phyloP scores from a whole-genome alignment of 768 basidiomycete genomes.

The Podaxis sp. region DNA sequence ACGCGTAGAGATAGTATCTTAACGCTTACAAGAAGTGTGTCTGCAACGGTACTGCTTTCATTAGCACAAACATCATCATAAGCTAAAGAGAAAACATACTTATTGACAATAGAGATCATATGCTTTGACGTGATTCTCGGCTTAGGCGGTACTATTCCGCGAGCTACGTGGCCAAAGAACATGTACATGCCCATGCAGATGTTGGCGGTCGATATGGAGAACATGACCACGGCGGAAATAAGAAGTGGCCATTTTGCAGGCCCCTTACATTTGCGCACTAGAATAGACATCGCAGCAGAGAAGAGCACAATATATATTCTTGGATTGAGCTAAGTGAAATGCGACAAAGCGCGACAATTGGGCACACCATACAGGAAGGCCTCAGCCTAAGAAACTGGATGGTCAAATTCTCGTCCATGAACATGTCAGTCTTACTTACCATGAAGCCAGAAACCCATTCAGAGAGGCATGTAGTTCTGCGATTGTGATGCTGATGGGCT shows the following conservation, averaged over 20 bases:
- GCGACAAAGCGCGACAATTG: too few species aligned
- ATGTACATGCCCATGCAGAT: constrained; percentile 28
- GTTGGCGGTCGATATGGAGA: constrained; percentile 28
- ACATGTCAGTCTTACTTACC: background rate
- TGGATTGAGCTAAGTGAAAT: constrained; percentile 1
- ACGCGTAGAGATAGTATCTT: background rate
- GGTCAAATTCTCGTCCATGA: background rate
- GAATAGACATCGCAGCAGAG: constrained; percentile 27
- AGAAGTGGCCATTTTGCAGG: constrained; percentile 24
- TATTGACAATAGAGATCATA: constrained; percentile 32
- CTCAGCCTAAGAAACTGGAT: background rate
- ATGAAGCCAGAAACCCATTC: background rate
- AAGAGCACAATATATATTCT: constrained; percentile 34
- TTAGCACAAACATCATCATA: background rate
- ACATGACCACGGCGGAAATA: constrained; percentile 28
- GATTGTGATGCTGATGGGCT: too few species aligned
- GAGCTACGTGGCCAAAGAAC: constrained; percentile 18
- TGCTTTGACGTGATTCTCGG: constrained; percentile 26
- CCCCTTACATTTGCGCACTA: constrained; percentile 19
- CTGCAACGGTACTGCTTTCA: constrained; percentile 11
- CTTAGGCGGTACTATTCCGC: constrained; percentile 15
- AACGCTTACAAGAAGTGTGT: constrained; percentile 10
- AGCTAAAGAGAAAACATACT: constrained; percentile 20
- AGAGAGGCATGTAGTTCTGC: background rate
- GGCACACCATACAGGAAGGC: constrained; percentile 1